Evolutionary conservation across 2,329 filamentous ascomycete genomes (phyloP), one percentile per base, ranked within the genome.

Genomic region (Penicillium nordicum): DNA sequence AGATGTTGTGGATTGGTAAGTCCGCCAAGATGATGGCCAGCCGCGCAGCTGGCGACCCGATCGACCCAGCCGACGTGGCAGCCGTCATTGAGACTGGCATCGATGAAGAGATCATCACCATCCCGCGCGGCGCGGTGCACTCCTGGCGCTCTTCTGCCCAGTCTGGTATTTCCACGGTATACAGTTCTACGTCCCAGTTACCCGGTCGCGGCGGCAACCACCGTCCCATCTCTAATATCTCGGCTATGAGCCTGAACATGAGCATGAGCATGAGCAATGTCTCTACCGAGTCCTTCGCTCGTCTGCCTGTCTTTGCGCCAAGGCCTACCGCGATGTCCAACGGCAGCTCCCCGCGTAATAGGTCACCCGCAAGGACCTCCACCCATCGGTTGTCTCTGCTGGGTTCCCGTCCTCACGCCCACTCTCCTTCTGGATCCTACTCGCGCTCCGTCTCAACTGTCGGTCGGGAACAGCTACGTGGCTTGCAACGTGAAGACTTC

Each of bases 1-100:
- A 86, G 63, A 83, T 81, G 79, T 79, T 82, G 55, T 83, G 81
- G 81, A 71, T 77, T 37, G 74, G 73, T 49, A 76, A 76, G 60
- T 66, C 69, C 3, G 62, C 64, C 10, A 74, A 72, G 52, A 61
- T 68, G 41, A 73, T 74, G 67, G 63, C 67, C 30, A 68, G 51
- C 27, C 64, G 69, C 4, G 54, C 61, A 21, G 61, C 59, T 9
- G 67, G 60, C 12, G 59, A 64, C 32, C 53, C 62, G 21, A 62
- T 59, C 21, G 68, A 70, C 21, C 65, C 67, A 1, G 47, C 59
- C 1, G 67, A 71, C 32, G 61, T 68, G 38, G 60, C 67, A 44
- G 60, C 65, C 0, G 69, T 67, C 32, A 53, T 67, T 16, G 58
- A 68, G 38, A 60, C 61, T 5, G 57, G 65, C 10, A 66, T 69